Evolutionary conservation across 2,329 filamentous ascomycete genomes (phyloP).

Genomic region (Fusarium lateritium): DNA sequence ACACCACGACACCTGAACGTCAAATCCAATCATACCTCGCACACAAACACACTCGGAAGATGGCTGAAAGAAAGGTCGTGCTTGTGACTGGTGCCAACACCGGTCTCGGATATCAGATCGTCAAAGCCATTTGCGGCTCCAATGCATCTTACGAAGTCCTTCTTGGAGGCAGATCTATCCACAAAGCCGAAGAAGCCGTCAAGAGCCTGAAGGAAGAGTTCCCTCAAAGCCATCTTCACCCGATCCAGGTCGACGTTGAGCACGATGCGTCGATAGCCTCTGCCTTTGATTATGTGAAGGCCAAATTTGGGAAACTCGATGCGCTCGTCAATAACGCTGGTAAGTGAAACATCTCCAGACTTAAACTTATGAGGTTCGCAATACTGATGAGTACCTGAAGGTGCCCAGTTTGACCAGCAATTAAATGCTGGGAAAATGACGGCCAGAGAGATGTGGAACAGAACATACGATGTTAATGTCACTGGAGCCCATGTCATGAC

Average conservation of each 20-base stretch:
- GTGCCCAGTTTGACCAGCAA: background rate
- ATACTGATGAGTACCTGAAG: background rate
- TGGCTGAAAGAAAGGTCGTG: background rate
- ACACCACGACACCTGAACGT: too few species aligned
- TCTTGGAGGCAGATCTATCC: background rate
- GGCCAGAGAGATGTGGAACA: slow-evolving; percentile 3
- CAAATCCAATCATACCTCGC: too few species aligned
- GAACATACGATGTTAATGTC: background rate
- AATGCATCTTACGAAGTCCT: background rate
- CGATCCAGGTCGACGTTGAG: slow-evolving; percentile 8
- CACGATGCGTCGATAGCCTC: background rate
- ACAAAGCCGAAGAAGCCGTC: background rate
- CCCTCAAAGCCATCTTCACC: background rate
- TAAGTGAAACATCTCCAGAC: fast-evolving
- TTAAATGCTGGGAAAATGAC: background rate
- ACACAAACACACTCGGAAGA: background rate
- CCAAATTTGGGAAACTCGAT: background rate
- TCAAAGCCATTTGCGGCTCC: background rate
- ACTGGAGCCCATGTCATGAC: background rate
- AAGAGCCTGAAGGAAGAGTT: slow-evolving; percentile 1
- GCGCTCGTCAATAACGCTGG: slow-evolving; percentile 6
- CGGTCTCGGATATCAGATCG: background rate
- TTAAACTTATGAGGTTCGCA: background rate
- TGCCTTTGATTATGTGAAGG: background rate
- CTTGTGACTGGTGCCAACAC: slow-evolving; percentile 12